A percentile compares a stretch with the other conserved stretches of the same genome.
Evolutionary conservation across 1,139 yeast species (phyloP).

Genomic region (Geotrichum histeridarum): DNA sequence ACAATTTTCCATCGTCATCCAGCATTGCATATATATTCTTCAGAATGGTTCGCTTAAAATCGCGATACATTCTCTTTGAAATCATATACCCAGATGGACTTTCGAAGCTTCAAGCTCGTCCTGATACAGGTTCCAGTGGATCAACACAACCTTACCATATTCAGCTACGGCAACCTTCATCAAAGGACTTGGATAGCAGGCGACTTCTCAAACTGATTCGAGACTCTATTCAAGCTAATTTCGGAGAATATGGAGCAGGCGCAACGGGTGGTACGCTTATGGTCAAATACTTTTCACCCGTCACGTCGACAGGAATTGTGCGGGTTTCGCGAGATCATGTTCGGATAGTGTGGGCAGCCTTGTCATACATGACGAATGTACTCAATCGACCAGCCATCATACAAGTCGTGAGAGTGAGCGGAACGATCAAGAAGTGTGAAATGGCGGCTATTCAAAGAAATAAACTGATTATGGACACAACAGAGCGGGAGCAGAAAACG

Average conservation of each 20-base stretch:
- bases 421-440: constrained; percentile 84
- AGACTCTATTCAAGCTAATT: constrained; percentile 52
- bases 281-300: constrained; percentile 72
- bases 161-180: constrained; percentile 24
- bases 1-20: too few species aligned
- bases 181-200: constrained; percentile 24
- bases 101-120: constrained; percentile 1
- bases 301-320: constrained; percentile 79
- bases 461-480: constrained; percentile 30
- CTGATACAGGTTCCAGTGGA: constrained; percentile 39
- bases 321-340: constrained; percentile 67
- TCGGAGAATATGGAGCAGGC: constrained; percentile 79
- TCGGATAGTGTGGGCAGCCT: constrained; percentile 61
- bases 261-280: constrained; percentile 51
- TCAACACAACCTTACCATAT: constrained; percentile 34
- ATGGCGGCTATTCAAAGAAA: constrained; percentile 45
- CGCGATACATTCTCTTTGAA: constrained; percentile 78
- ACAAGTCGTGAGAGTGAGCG: constrained; percentile 67
- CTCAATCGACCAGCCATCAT: constrained; percentile 53
- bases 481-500: background rate
- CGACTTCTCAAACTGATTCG: constrained; percentile 43
- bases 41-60: constrained; percentile 79
- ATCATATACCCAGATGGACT: constrained; percentile 52
- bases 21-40: too few species aligned
- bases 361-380: constrained; percentile 56